Evolutionary conservation across 2,329 filamentous ascomycete species (phyloP).

Genomic region (Coniella lustricola): DNA sequence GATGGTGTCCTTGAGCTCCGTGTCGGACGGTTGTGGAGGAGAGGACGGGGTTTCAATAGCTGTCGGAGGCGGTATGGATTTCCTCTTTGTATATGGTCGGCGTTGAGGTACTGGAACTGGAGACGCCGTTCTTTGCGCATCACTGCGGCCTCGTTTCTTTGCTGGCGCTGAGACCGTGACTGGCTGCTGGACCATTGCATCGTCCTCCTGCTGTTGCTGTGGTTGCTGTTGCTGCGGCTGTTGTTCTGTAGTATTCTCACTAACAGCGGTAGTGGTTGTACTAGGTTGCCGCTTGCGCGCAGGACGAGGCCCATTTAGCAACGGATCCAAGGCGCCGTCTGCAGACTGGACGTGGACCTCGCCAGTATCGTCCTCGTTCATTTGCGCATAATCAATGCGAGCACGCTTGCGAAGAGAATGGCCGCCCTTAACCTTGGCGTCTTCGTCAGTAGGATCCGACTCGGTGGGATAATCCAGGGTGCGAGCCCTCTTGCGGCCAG

Average conservation of each 20-base stretch:
- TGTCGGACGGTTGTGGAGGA: constrained; percentile 30
- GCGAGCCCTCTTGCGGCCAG: constrained; percentile 36
- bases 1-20: constrained; percentile 51
- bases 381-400: constrained; percentile 51
- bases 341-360: constrained; percentile 14
- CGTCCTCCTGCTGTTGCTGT: too few relatives aligned
- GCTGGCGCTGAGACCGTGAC: background rate
- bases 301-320: constrained; percentile 8
- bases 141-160: constrained; percentile 5
- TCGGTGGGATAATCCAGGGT: constrained; percentile 34
- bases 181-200: too few relatives aligned
- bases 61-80: constrained; percentile 20
- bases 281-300: constrained; percentile 8
- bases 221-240: constrained; percentile 3
- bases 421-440: constrained; percentile 47
- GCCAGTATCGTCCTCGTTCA: constrained; percentile 38
- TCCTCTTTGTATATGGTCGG: constrained; percentile 33
- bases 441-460: constrained; percentile 32
- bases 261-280: constrained; percentile 4
- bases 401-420: constrained; percentile 51
- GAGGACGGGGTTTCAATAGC: constrained; percentile 22
- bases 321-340: constrained; percentile 8
- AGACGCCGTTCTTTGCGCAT: constrained; percentile 24
- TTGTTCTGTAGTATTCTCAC: too few relatives aligned
- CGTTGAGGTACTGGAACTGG: constrained; percentile 24